A percentile compares a stretch with the other conserved stretches of the same genome.
Evolutionary conservation across 2,329 filamentous ascomycete genomes (phyloP).

Genomic region (Metarhizium humberi): DNA sequence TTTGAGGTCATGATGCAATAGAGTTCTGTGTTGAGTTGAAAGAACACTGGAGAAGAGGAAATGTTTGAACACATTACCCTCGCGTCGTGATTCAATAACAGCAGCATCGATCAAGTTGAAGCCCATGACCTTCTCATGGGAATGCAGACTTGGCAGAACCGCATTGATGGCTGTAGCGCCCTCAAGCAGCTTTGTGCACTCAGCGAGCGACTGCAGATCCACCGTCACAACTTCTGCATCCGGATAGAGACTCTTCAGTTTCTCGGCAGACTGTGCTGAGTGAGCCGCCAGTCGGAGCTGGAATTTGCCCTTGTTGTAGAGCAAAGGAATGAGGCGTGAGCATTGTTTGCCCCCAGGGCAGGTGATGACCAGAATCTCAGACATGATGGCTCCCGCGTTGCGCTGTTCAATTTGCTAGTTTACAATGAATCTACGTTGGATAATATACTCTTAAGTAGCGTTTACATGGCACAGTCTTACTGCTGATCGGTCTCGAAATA

Average conservation of each 20-base stretch:
- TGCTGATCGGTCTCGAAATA: too few species aligned
- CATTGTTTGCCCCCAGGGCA: conserved; percentile 1
- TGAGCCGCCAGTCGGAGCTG: background rate
- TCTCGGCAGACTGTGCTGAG: background rate
- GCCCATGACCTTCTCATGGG: conserved; percentile 1
- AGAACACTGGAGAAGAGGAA: conserved; percentile 1
- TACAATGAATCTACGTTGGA: background rate
- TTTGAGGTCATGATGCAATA: background rate
- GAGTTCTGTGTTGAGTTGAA: background rate
- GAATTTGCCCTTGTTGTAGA: background rate
- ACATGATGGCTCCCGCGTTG: background rate
- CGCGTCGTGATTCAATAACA: background rate
- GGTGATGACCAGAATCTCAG: background rate
- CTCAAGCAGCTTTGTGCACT: background rate
- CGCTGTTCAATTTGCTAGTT: too few species aligned
- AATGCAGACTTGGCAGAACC: background rate
- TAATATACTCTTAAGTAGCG: background rate
- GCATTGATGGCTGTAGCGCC: background rate
- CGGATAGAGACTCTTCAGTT: background rate
- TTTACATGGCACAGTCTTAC: background rate
- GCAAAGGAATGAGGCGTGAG: background rate
- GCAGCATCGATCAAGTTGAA: conserved; percentile 1
- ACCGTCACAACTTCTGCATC: background rate
- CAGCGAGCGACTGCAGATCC: background rate
- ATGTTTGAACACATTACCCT: background rate